A percentile compares a stretch with the other conserved stretches of the same genome.
These are phyloP conservation scores for Wickerhamiella infanticola DNA, from an alignment of 1,139 yeast genomes.

Conservation along the genomic window DNA sequence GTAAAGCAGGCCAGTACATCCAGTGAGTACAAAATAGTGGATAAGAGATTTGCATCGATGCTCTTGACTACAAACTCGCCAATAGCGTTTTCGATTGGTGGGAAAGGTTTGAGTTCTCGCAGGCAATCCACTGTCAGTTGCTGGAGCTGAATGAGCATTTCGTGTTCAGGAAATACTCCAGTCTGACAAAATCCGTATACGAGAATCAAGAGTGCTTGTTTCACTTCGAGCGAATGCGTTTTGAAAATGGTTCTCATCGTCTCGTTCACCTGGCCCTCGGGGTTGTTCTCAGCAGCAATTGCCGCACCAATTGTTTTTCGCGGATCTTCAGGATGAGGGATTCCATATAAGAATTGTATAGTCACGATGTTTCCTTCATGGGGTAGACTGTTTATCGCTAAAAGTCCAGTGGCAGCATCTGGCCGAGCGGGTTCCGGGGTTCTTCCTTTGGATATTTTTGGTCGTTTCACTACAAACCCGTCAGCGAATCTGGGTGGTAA, in stretches of 20 bases:
- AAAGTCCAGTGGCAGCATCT: not conserved
- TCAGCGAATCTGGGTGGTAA: slow-evolving; percentile 8
- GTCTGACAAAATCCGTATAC: not conserved
- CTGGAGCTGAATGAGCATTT: not conserved
- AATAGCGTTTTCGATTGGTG: not conserved
- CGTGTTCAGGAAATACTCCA: not conserved
- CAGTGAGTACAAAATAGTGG: not conserved
- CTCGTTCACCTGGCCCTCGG: not conserved
- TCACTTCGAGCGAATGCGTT: not conserved
- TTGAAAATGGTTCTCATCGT: not conserved
- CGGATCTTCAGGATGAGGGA: not conserved
- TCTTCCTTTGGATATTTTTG: not conserved
- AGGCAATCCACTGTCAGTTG: not conserved
- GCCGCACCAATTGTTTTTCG: not conserved
- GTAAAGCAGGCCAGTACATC: not conserved
- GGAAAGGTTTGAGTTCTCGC: not conserved
- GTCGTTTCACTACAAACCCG: slow-evolving; percentile 9
- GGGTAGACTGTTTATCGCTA: not conserved
- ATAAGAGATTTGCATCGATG: not conserved
- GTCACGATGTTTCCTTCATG: not conserved
- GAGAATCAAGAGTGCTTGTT: not conserved
- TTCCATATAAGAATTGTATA: not conserved
- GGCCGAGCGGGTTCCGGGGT: not conserved
- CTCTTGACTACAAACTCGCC: not conserved
- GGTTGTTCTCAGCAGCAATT: not conserved